These are phyloP conservation scores for Parastagonospora nodorum DNA, from an alignment of 2,329 filamentous ascomycete genomes.

Conservation along the genomic window DNA sequence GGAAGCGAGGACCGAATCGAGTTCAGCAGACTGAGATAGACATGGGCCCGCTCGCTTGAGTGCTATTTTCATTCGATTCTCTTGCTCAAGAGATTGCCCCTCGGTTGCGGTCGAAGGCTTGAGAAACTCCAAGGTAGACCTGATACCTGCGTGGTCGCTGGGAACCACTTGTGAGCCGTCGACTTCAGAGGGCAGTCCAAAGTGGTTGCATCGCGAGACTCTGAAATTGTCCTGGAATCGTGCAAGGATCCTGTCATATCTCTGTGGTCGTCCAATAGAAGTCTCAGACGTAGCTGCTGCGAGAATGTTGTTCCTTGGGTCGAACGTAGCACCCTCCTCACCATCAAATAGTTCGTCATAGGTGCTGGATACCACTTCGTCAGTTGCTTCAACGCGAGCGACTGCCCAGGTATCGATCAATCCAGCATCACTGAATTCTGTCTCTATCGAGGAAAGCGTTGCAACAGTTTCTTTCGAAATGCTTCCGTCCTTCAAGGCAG, in stretches of 20 bases:
- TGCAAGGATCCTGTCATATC: conserved; percentile 68
- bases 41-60: conserved; percentile 11
- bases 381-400: conserved; percentile 52
- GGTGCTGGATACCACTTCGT: conserved; percentile 39
- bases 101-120: not conserved
- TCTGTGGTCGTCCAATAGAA: conserved; percentile 64
- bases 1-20: conserved; percentile 18
- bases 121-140: conserved; percentile 41
- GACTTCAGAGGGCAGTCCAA: conserved; percentile 54
- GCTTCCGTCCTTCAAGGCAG: conserved; percentile 57
- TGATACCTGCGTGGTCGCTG: conserved; percentile 62
- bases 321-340: conserved; percentile 69
- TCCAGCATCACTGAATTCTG: conserved; percentile 51
- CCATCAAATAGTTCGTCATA: conserved; percentile 56
- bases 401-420: conserved; percentile 61
- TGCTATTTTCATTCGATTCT: conserved; percentile 7
- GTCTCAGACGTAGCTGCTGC: conserved; percentile 60
- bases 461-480: conserved; percentile 58
- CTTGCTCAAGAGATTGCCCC: not conserved
- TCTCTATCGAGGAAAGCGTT: conserved; percentile 55
- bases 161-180: conserved; percentile 24
- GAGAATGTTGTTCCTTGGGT: conserved; percentile 62
- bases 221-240: conserved; percentile 49
- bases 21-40: conserved; percentile 11
- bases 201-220: conserved; percentile 60